Evolutionary conservation across 768 basidiomycete species (phyloP), one percentile per base, ranked within the genome.

Genomic region (Podaxis pistillaris): DNA sequence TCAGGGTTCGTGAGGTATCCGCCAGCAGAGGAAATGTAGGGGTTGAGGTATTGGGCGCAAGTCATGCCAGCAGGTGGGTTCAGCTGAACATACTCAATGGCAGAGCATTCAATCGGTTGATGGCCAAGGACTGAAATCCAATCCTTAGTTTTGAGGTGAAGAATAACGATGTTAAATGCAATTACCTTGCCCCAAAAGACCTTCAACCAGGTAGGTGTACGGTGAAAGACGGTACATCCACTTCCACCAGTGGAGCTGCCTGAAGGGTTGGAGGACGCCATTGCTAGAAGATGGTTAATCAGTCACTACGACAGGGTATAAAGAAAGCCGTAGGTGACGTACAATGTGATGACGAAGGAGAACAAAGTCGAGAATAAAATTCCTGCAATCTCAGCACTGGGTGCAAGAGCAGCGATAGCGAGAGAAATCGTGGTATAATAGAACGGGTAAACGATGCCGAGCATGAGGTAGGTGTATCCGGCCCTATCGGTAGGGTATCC

Each of bases 261-360:
- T 64, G 69, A 77, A 86, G 3, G 88, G 88, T 66, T 90, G 88
- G 11, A 90, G 68, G 44, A 89, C 85, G 64, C 88, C 88, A 66
- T 88, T 82, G 69, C 83, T 85, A 62, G 2, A 40, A 50, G 46
- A 24, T 7, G 53, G 49, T 41, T 56, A 57, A 46, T 40, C 62
- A 54, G 56, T 17, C 17, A 46, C 8, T 17, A 37, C 9, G 22
- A 44, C 26, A 24, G 49, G 26, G 28, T 55, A 46, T 5, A 46
- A 55, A n/a, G 37, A 26, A 55, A 60, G 40, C 17, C 41, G 55
- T 30, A 3, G 36, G 24, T 69, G 7, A 75, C 83, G 67, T 61
- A 84, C 81, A 89, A 88, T 17, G 77, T 83, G 59, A 89, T 67
- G 46, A 87, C 81, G 66, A 89, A 87, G 0, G 83, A 82, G 69